These are phyloP conservation scores for Hibiscus tridactylites DNA, from an alignment of 345 rosid genomes.

Conservation along the genomic window DNA sequence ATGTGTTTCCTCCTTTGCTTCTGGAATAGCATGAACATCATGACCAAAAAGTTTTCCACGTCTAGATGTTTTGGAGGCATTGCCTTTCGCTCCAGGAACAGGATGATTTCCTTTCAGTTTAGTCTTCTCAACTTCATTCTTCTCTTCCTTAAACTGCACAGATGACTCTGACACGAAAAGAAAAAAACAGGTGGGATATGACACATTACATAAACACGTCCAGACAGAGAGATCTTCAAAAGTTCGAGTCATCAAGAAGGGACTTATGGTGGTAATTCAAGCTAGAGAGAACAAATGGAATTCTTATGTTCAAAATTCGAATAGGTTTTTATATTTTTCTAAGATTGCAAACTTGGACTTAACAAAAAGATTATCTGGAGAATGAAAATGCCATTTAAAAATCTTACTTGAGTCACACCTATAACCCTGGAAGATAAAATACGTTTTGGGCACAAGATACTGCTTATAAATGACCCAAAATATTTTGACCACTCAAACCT, in stretches of 20 bases:
- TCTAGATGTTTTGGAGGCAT: slow-evolving; percentile 29
- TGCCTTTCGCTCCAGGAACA: slow-evolving; percentile 33
- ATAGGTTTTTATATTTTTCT: background rate
- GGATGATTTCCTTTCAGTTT: slow-evolving; percentile 38
- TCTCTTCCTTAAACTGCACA: slow-evolving; percentile 42
- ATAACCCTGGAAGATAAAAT: background rate
- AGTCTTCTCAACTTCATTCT: slow-evolving; percentile 30
- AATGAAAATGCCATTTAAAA: background rate
- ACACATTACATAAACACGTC: background rate
- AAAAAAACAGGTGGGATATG: background rate
- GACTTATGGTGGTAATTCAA: background rate
- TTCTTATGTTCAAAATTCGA: background rate
- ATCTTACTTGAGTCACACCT: background rate
- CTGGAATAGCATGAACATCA: slow-evolving; percentile 28
- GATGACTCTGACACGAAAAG: slow-evolving; percentile 38
- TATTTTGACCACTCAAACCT: background rate
- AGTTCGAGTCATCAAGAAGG: background rate
- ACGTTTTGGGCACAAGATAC: background rate
- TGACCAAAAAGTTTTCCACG: slow-evolving; percentile 27
- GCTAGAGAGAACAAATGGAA: background rate
- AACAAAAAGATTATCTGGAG: background rate
- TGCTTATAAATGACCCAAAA: background rate
- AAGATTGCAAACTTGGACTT: background rate
- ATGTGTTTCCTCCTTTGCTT: slow-evolving; percentile 35
- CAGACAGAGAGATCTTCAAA: background rate